phyloP scores from a whole-genome alignment of 352 stramenopile genomes.

The Phytophthora hybrid region DNA sequence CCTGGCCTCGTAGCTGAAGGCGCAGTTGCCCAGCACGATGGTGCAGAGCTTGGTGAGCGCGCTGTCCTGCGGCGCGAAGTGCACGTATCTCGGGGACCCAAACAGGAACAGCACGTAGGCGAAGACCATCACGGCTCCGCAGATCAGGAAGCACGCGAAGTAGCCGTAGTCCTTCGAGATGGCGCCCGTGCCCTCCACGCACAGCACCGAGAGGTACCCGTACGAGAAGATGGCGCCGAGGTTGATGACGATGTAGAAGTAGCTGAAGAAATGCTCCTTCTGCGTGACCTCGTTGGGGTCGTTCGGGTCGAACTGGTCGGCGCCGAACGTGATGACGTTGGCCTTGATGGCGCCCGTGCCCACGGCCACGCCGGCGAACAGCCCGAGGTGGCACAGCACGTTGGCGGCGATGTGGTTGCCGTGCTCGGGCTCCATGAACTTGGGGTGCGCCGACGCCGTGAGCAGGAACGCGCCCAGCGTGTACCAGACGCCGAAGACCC shows the following conservation, averaged over 20 bases:
- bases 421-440: conserved; percentile 49
- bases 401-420: conserved; percentile 66
- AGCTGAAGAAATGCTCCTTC: conserved; percentile 91
- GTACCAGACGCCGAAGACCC: conserved; percentile 86
- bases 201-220: conserved; percentile 90
- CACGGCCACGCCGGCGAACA: conserved; percentile 80
- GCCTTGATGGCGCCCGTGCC: conserved; percentile 53
- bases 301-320: conserved; percentile 89
- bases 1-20: conserved; percentile 78
- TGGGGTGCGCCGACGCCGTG: conserved; percentile 71
- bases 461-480: conserved; percentile 75
- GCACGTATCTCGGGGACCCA: conserved; percentile 70
- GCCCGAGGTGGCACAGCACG: conserved; percentile 73
- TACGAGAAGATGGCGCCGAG: conserved; percentile 92
- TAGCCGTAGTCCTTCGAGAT: conserved; percentile 89
- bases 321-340: conserved; percentile 79
- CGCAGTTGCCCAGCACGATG: conserved; percentile 81
- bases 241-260: conserved; percentile 95
- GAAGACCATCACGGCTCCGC: conserved; percentile 84
- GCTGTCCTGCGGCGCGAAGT: conserved; percentile 79
- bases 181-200: conserved; percentile 79
- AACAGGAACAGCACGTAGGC: conserved; percentile 75
- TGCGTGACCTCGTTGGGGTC: conserved; percentile 82
- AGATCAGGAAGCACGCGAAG: conserved; percentile 90
- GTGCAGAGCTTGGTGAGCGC: conserved; percentile 77